A percentile compares a stretch with the other conserved stretches of the same genome.
These are phyloP conservation scores for Euphrasia arctica DNA, from an alignment of 305 asterid species.

Conservation along the genomic window DNA sequence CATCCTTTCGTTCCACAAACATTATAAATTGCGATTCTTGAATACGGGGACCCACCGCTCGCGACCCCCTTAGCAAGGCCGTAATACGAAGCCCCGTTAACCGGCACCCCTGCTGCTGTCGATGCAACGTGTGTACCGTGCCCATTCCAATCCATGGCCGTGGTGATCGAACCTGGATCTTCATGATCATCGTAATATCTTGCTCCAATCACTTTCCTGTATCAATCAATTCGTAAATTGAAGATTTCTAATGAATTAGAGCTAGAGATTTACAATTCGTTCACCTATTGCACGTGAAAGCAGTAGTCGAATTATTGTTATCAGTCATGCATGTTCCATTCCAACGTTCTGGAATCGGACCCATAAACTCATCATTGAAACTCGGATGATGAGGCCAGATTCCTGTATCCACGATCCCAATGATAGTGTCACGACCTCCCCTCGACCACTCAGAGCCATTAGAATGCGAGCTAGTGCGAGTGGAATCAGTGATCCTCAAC, in stretches of 20 bases:
- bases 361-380: slow-evolving; percentile 52
- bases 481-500: too few relatives aligned
- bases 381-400: slow-evolving; percentile 94
- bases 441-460: too few relatives aligned
- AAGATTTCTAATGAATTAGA: too few relatives aligned
- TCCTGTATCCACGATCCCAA: slow-evolving; percentile 78
- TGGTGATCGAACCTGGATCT: slow-evolving; percentile 18
- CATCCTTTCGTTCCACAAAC: slow-evolving; percentile 49
- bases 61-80: slow-evolving; percentile 63
- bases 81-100: slow-evolving; percentile 50
- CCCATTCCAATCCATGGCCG: slow-evolving; percentile 53
- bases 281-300: slow-evolving; percentile 69
- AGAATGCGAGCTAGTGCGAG: too few relatives aligned
- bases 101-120: slow-evolving; percentile 56
- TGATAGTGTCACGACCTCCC: too few relatives aligned
- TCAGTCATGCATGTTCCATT: slow-evolving; percentile 53
- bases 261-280: not conserved
- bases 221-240: not conserved
- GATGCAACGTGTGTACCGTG: slow-evolving; percentile 71
- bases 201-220: slow-evolving; percentile 67
- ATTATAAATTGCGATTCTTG: slow-evolving; percentile 68
- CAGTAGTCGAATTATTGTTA: slow-evolving; percentile 22
- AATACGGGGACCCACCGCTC: slow-evolving; percentile 52
- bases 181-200: slow-evolving; percentile 35
- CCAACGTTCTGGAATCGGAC: slow-evolving; percentile 32